A percentile compares a stretch with the other conserved stretches of the same genome.
phyloP scores from a whole-genome alignment of 2,329 filamentous ascomycete species.

The Chaetomiaceae sp. region DNA sequence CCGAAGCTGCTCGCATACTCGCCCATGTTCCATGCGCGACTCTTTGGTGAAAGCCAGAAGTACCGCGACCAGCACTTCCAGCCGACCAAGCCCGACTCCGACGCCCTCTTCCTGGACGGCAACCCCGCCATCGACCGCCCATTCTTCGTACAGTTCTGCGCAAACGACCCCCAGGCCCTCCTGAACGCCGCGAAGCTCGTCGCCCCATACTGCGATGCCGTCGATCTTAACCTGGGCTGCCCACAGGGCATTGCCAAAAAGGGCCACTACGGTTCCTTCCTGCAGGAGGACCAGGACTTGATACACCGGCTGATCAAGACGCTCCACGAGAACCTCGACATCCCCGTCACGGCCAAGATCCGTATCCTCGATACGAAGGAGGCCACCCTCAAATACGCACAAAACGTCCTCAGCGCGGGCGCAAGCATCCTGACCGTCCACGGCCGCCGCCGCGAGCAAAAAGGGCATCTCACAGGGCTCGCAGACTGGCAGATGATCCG shows the following conservation, averaged over 20 bases:
- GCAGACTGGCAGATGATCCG: conserved; percentile 88
- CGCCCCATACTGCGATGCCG: conserved; percentile 85
- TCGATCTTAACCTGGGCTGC: conserved; percentile 93
- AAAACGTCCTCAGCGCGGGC: conserved; percentile 79
- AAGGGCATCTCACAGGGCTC: conserved; percentile 89
- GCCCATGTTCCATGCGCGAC: conserved; percentile 91
- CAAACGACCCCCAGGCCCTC: conserved; percentile 76
- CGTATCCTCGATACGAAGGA: conserved; percentile 82
- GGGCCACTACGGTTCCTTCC: conserved; percentile 87
- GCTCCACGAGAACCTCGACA: conserved; percentile 70
- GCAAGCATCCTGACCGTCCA: conserved; percentile 94
- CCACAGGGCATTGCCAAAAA: conserved; percentile 91
- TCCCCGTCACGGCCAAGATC: conserved; percentile 95
- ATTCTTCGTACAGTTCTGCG: conserved; percentile 94
- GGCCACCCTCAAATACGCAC: conserved; percentile 82
- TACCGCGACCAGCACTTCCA: conserved; percentile 83
- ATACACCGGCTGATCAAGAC: conserved; percentile 78
- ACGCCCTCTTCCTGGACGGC: conserved; percentile 68
- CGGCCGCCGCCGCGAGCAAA: conserved; percentile 83
- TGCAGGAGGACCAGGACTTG: conserved; percentile 87
- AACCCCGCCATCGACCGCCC: conserved; percentile 81
- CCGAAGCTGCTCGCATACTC: conserved; percentile 77
- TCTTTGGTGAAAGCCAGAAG: conserved; percentile 72
- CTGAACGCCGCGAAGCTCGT: conserved; percentile 74
- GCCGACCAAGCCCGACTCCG: conserved; percentile 43